Evolutionary conservation across 2,329 filamentous ascomycete genomes (phyloP), one percentile per base, ranked within the genome.

Genomic region (Fusarium praegraminearum): DNA sequence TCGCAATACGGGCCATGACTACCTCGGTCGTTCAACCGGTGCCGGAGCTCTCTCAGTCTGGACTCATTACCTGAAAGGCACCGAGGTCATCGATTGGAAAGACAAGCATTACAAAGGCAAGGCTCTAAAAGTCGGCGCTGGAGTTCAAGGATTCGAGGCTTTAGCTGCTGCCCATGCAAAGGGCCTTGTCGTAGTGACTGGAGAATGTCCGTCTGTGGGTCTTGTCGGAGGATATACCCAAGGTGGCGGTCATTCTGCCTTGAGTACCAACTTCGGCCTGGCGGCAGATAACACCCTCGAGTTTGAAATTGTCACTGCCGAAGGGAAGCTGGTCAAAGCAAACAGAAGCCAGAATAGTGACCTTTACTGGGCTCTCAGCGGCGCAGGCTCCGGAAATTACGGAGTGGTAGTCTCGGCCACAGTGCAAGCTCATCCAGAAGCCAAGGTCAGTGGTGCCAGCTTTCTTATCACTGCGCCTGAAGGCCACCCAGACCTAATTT

Each of bases 321-420:
- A 75, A n/a, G 87, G 87, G 1, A 59, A 81, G 16, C 69, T 83
- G 15, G 57, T 88, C 2, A 83, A 76, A 2, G 87, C 87, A 0
- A 84, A 79, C 4, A 80, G 78, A 2, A 72, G 74, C 0, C 58
- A 83, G 16, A 86, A 90, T 62, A 60, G 78, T 0, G 88, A 90
- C 45, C 78, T 91, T 2, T 91, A 87, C 77, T 91, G 88, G 89
- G 89, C 88, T 1, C 77, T 90, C 2, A 81, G 81, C 32, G 88
- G 88, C 3, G 87, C 88, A 1, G 88, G 89, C 2, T 84, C 83
- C 3, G 86, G 87, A 9, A 89, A 83, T 22, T 90, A 85, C 62
- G 88, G 81, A 3, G 80, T 89, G 1, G 85, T 90, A 3, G 74
- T 83, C 24, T 86, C 84, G 4, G 80, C 89, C 74, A 89, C 86